Percentiles rank a stretch among this genome's conserved stretches.
phyloP scores from a whole-genome alignment of 495 filamentous ascomycete genomes.

The Trichoderma gamsii region DNA sequence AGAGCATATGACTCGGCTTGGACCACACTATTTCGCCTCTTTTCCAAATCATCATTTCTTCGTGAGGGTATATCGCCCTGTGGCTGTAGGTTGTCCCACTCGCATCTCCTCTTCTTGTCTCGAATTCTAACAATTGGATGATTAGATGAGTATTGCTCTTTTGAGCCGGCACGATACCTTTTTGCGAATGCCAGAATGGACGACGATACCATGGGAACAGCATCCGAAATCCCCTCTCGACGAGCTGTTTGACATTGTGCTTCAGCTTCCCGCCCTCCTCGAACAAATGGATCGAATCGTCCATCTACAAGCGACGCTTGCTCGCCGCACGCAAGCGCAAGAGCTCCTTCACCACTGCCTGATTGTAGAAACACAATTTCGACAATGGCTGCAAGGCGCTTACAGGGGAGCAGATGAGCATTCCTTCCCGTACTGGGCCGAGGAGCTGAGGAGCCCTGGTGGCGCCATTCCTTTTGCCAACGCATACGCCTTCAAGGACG shows the following conservation, averaged over 20 bases:
- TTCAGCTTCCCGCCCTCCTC: constrained; percentile 33
- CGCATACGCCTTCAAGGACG: constrained; percentile 30
- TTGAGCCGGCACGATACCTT: constrained; percentile 39
- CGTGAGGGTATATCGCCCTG: constrained; percentile 40
- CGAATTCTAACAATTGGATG: constrained; percentile 17
- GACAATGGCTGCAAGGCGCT: constrained; percentile 33
- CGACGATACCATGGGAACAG: constrained; percentile 35
- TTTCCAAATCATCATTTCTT: constrained; percentile 48
- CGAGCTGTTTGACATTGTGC: constrained; percentile 36
- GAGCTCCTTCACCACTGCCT: constrained; percentile 37
- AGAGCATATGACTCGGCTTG: constrained; percentile 25
- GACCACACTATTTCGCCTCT: constrained; percentile 32
- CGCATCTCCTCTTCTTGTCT: not conserved
- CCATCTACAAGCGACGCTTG: constrained; percentile 23
- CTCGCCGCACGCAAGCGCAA: constrained; percentile 34
- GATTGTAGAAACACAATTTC: constrained; percentile 34
- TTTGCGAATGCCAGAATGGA: constrained; percentile 39
- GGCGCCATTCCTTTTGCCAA: constrained; percentile 32
- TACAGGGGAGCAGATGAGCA: constrained; percentile 19
- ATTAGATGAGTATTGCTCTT: constrained; percentile 38
- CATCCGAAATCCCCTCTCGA: constrained; percentile 41
- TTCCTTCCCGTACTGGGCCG: constrained; percentile 19
- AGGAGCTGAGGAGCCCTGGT: constrained; percentile 15
- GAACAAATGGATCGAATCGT: constrained; percentile 31
- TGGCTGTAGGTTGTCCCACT: constrained; percentile 29